Conservation (phyloP, 345 rosid genomes). For the Litchi chinensis region DNA sequence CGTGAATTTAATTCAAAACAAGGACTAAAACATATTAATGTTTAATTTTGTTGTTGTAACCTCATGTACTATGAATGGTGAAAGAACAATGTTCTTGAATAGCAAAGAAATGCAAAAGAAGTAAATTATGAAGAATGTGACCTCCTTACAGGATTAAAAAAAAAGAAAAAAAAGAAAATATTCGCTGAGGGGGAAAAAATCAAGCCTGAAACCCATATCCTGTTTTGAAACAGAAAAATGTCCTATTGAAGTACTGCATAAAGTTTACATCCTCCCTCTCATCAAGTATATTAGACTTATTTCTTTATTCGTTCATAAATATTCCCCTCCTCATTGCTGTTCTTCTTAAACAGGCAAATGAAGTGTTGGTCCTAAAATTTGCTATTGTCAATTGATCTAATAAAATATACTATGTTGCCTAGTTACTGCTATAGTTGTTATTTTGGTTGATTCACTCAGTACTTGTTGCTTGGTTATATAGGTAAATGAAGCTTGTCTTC, state of each 20-base stretch:
- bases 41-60: background rate
- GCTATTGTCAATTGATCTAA: background rate
- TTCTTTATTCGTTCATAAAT: background rate
- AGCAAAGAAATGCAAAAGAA: background rate
- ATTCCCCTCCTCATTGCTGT: background rate
- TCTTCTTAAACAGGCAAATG: background rate
- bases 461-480: background rate
- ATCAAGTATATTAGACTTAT: background rate
- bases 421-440: background rate
- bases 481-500: background rate
- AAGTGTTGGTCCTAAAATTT: background rate
- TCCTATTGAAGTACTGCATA: background rate
- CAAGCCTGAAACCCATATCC: background rate
- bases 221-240: background rate
- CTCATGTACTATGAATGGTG: background rate
- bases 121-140: background rate
- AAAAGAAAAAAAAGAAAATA: background rate
- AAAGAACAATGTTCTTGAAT: background rate
- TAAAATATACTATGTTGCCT: background rate
- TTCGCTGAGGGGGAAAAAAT: background rate
- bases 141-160: background rate
- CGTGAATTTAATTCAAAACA: background rate
- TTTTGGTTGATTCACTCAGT: background rate
- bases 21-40: background rate
- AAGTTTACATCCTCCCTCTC: background rate